A percentile compares a stretch with the other conserved stretches of the same genome.
Conservation (phyloP, 2,329 filamentous ascomycete genomes). For the Exophiala alcalophila region DNA sequence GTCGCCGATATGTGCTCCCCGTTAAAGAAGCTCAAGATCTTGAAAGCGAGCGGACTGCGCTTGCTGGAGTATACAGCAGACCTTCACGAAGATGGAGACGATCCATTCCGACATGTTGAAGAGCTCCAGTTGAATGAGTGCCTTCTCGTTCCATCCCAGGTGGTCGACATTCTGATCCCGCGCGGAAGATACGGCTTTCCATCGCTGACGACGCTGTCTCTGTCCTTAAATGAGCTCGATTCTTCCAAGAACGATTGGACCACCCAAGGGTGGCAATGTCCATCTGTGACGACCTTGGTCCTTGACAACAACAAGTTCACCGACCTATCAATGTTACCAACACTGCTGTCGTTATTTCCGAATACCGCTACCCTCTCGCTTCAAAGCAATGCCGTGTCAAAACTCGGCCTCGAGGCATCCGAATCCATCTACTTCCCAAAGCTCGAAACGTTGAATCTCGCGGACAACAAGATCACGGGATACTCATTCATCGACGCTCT, state of each 20-base stretch:
- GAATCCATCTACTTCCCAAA: conserved; percentile 49
- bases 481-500: conserved; percentile 76
- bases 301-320: conserved; percentile 49
- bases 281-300: conserved; percentile 48
- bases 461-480: conserved; percentile 64
- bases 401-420: conserved; percentile 32
- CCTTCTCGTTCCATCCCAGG: conserved; percentile 63
- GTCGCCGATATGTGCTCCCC: conserved; percentile 69
- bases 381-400: conserved; percentile 70
- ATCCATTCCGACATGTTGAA: conserved; percentile 44
- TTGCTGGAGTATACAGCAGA: conserved; percentile 11
- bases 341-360: conserved; percentile 56
- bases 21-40: conserved; percentile 61
- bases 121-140: conserved; percentile 66
- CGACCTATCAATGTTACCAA: conserved; percentile 39
- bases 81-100: too few relatives aligned
- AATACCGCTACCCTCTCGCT: conserved; percentile 55
- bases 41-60: conserved; percentile 53
- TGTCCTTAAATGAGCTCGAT: conserved; percentile 25
- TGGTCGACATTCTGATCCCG: conserved; percentile 40
- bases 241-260: conserved; percentile 9
- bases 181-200: conserved; percentile 14
- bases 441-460: conserved; percentile 67
- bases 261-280: conserved; percentile 22
- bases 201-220: conserved; percentile 22